Percentiles rank a stretch among this genome's conserved stretches.
These are phyloP conservation scores for Xylaria sp. DNA, from an alignment of 2,329 filamentous ascomycete species.

Conservation along the genomic window DNA sequence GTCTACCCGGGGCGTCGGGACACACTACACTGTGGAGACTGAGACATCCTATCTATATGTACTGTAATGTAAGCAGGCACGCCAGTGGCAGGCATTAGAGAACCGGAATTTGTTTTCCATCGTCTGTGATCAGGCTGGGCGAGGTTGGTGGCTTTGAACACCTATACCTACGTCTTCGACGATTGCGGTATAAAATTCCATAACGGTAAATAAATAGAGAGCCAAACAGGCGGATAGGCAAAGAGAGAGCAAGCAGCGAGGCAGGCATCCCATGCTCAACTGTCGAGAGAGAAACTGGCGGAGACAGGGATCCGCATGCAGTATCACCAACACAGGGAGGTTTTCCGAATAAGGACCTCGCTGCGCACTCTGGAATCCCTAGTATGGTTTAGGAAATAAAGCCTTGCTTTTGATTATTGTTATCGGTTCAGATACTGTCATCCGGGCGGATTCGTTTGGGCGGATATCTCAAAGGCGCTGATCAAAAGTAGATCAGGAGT, in stretches of 20 bases:
- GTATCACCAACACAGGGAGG: conserved; percentile 21
- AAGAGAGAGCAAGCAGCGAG: conserved; percentile 1
- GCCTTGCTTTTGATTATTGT: conserved; percentile 1
- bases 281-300: conserved; percentile 12
- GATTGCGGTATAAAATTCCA: not conserved
- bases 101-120: not conserved
- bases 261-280: conserved; percentile 22
- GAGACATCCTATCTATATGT: not conserved
- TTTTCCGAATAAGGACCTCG: conserved; percentile 1
- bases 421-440: conserved; percentile 13
- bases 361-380: not conserved
- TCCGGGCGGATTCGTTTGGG: not conserved
- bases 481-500: not conserved
- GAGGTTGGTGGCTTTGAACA: not conserved
- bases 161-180: not conserved
- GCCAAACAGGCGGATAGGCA: not conserved
- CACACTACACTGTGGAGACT: conserved; percentile 12
- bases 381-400: conserved; percentile 3
- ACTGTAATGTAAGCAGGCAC: not conserved
- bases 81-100: conserved; percentile 9
- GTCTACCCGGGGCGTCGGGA: conserved; percentile 29
- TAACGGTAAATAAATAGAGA: not conserved
- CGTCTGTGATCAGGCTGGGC: conserved; percentile 5
- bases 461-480: not conserved
- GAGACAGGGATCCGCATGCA: conserved; percentile 22